Conservation (phyloP, 2,329 filamentous ascomycete genomes). For the Corniculantispora saksenae region DNA sequence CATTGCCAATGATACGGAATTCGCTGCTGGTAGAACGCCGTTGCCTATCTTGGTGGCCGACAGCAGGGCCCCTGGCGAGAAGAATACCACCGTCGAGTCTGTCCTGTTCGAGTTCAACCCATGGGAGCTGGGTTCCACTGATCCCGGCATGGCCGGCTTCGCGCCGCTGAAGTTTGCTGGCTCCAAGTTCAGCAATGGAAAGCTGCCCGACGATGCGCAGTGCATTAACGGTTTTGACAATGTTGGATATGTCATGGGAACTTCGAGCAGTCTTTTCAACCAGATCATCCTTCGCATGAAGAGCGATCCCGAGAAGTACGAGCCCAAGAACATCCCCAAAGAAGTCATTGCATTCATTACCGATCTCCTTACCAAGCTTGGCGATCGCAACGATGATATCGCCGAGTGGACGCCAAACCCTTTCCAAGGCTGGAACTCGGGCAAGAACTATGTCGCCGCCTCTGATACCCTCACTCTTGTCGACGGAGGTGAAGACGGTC, state of each 20-base stretch:
- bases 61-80: constrained; percentile 46
- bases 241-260: constrained; percentile 78
- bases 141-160: constrained; percentile 61
- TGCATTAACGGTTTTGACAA: constrained; percentile 72
- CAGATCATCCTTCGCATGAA: constrained; percentile 67
- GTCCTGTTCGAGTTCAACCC: constrained; percentile 67
- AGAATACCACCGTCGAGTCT: constrained; percentile 52
- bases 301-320: constrained; percentile 45
- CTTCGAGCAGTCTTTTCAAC: constrained; percentile 81
- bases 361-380: constrained; percentile 56
- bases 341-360: constrained; percentile 47
- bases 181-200: constrained; percentile 57
- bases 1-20: constrained; percentile 45
- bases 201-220: constrained; percentile 42
- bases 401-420: constrained; percentile 69
- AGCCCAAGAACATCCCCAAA: constrained; percentile 50
- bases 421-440: constrained; percentile 52
- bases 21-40: constrained; percentile 44
- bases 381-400: constrained; percentile 68
- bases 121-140: constrained; percentile 67
- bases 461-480: constrained; percentile 66
- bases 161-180: constrained; percentile 61
- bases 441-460: constrained; percentile 45
- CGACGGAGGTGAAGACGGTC: constrained; percentile 76
- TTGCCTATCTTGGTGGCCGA: constrained; percentile 54